These are phyloP conservation scores for Vaccinium macrocarpon DNA, from an alignment of 148 eudicot genomes.

Conservation along the genomic window DNA sequence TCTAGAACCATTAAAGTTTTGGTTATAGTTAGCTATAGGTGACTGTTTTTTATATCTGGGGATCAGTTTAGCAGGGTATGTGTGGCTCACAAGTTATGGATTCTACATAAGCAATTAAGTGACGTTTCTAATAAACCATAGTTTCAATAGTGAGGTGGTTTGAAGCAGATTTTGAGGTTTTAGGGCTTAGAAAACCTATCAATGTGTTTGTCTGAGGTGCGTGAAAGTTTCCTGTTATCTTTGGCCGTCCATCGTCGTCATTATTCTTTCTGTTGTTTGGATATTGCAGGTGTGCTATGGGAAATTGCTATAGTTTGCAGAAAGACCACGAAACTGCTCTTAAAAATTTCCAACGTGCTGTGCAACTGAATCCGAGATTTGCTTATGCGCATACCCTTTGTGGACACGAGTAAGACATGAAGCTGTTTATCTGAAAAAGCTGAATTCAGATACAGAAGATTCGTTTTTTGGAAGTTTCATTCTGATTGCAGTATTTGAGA, in stretches of 20 bases:
- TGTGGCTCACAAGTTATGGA: background rate
- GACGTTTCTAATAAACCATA: background rate
- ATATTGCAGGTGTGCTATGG: constrained; percentile 93
- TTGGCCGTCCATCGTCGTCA: background rate
- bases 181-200: background rate
- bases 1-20: background rate
- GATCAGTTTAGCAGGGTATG: background rate
- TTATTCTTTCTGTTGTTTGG: constrained; percentile 13
- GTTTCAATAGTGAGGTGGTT: background rate
- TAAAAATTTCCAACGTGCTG: constrained; percentile 89
- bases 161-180: constrained; percentile 5
- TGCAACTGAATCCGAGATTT: constrained; percentile 72
- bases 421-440: background rate
- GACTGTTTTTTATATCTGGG: background rate
- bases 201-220: background rate
- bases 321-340: constrained; percentile 98
- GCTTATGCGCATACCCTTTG: constrained; percentile 97
- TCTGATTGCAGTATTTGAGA: constrained; percentile 10
- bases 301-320: constrained; percentile 95
- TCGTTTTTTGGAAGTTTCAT: background rate
- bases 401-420: constrained; percentile 75
- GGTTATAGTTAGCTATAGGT: background rate
- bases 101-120: background rate
- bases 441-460: background rate
- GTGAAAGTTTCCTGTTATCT: background rate